phyloP scores from a whole-genome alignment of 345 rosid genomes.

The Alliaria petiolata region DNA sequence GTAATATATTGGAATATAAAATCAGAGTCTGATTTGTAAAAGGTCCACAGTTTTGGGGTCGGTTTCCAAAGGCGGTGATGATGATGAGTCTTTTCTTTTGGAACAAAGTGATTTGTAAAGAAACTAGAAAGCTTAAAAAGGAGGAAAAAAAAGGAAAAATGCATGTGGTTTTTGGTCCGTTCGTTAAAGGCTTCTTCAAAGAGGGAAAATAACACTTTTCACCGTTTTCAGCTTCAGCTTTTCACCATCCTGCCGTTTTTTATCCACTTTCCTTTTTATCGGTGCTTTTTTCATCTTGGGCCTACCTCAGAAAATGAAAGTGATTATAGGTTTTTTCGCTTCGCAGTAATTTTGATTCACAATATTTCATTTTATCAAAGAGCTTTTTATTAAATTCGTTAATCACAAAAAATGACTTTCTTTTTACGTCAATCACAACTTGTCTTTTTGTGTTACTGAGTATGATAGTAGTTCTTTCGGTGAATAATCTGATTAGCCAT shows the following conservation, averaged over 20 bases:
- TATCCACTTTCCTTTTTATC: neutral
- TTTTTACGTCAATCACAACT: too few species aligned
- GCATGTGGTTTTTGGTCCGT: constrained; percentile 17
- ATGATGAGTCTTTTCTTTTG: constrained; percentile 9
- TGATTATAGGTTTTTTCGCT: neutral
- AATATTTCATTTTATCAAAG: neutral
- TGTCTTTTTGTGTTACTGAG: neutral
- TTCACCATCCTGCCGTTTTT: constrained; percentile 18
- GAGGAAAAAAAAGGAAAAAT: neutral
- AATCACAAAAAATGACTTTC: too few species aligned
- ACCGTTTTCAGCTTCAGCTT: constrained; percentile 10
- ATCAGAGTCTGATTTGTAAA: neutral
- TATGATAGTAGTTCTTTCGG: neutral
- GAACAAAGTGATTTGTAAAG: neutral
- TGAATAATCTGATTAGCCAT: neutral
- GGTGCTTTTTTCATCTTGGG: neutral
- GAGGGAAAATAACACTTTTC: constrained; percentile 9
- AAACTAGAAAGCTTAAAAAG: neutral
- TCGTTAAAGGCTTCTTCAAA: neutral
- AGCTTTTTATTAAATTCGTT: neutral
- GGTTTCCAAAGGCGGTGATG: neutral
- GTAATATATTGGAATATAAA: neutral
- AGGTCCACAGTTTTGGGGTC: neutral
- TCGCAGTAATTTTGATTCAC: too few species aligned
- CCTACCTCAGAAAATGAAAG: constrained; percentile 4